Conservation (phyloP, 306 rosid species). For the Sphenostylis stenocarpa region DNA sequence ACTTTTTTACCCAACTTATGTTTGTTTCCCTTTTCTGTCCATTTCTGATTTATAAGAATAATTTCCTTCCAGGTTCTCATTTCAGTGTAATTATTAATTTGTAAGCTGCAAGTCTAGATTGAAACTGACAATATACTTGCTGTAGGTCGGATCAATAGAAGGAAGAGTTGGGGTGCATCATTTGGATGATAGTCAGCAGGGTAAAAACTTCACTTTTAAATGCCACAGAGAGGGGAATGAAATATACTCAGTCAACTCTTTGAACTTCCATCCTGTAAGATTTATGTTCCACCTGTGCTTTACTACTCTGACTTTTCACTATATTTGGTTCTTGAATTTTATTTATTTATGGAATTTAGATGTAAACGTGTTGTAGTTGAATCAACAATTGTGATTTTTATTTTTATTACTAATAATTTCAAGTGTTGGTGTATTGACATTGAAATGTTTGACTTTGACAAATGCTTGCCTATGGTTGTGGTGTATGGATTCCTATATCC, state of each 20-base stretch:
- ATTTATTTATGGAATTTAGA: neutral
- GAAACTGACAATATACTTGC: slow-evolving; percentile 32
- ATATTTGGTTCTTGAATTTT: neutral
- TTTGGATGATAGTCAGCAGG: slow-evolving; percentile 73
- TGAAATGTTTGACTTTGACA: neutral
- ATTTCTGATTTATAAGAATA: slow-evolving; percentile 14
- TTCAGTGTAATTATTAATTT: slow-evolving; percentile 17
- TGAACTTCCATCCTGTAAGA: slow-evolving; percentile 95
- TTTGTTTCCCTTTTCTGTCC: slow-evolving; percentile 3
- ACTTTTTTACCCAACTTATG: neutral
- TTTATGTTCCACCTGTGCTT: slow-evolving; percentile 22
- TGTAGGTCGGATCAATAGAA: slow-evolving; percentile 91
- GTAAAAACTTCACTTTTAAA: slow-evolving; percentile 91
- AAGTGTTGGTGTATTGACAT: neutral
- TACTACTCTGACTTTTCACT: neutral
- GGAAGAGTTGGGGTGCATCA: slow-evolving; percentile 99
- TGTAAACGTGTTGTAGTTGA: neutral
- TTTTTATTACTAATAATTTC: too few relatives aligned
- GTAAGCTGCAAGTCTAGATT: neutral
- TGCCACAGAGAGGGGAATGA: slow-evolving; percentile 90
- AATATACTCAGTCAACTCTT: slow-evolving; percentile 88
- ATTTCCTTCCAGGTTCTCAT: slow-evolving; percentile 5
- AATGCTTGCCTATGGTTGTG: slow-evolving; percentile 10
- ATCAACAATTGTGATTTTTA: neutral
- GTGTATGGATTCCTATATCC: neutral